phyloP scores from a whole-genome alignment of 2,329 filamentous ascomycete genomes.

The Neophaeococcomyces mojaviensis region DNA sequence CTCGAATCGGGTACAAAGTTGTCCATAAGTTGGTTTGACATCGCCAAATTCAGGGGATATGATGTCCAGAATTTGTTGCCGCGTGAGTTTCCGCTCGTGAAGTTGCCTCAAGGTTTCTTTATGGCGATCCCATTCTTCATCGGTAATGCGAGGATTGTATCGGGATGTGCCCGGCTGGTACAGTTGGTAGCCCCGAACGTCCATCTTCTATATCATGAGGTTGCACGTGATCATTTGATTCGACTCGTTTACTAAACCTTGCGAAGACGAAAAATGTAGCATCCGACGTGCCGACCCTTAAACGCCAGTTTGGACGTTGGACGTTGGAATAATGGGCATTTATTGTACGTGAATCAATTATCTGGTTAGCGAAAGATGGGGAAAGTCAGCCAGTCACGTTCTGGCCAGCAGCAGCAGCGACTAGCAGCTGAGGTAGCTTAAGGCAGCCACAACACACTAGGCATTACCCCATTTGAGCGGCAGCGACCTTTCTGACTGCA shows the following conservation, averaged over 20 bases:
- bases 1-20: constrained; percentile 8
- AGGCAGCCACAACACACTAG: background rate
- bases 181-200: constrained; percentile 6
- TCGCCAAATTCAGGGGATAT: constrained; percentile 7
- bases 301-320: too few species aligned
- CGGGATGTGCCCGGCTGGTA: constrained; percentile 10
- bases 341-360: too few species aligned
- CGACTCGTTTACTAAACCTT: too few species aligned
- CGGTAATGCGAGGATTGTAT: constrained; percentile 12
- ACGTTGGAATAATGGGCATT: too few species aligned
- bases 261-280: too few species aligned
- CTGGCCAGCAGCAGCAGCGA: background rate
- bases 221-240: too few species aligned
- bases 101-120: constrained; percentile 5
- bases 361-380: too few species aligned
- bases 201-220: background rate
- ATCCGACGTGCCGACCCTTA: too few species aligned
- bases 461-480: background rate
- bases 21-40: constrained; percentile 7
- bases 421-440: background rate
- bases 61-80: constrained; percentile 9
- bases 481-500: background rate
- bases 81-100: constrained; percentile 1
- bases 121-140: constrained; percentile 11
- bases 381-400: background rate